Conservation (phyloP, 2,329 filamentous ascomycete species). For the Didymella lethalis region DNA sequence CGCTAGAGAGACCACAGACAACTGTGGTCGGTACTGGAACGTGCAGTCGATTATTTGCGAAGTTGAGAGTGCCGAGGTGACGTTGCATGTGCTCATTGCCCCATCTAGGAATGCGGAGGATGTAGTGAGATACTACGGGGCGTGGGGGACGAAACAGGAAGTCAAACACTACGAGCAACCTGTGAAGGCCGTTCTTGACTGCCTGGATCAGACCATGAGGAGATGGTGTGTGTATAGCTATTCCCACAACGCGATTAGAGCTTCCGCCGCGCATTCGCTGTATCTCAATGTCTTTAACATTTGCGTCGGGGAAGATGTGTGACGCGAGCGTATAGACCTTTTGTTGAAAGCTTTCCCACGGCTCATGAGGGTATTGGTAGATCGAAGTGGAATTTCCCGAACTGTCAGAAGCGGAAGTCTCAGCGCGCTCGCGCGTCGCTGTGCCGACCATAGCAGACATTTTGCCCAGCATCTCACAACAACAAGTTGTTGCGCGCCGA, state of each 20-base stretch:
- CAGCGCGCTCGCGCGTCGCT: background rate
- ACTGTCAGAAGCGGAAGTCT: background rate
- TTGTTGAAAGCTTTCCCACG: background rate
- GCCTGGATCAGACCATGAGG: background rate
- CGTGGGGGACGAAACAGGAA: background rate
- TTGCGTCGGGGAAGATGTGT: background rate
- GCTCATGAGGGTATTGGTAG: background rate
- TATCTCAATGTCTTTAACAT: background rate
- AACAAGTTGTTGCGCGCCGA: no score
- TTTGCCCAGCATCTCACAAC: no score
- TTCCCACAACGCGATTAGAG: background rate
- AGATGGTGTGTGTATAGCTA: background rate
- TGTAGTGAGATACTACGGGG: background rate
- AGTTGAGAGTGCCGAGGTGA: background rate
- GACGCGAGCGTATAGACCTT: background rate
- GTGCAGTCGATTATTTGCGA: background rate
- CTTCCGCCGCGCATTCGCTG: background rate
- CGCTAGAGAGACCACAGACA: background rate
- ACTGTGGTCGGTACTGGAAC: background rate
- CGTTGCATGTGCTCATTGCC: background rate
- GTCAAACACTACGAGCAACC: background rate
- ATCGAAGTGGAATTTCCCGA: background rate
- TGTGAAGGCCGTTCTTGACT: background rate
- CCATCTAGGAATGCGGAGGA: background rate
- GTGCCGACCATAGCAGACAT: background rate